Conservation (phyloP, 305 asterid genomes). For the Petunia hybrid region DNA sequence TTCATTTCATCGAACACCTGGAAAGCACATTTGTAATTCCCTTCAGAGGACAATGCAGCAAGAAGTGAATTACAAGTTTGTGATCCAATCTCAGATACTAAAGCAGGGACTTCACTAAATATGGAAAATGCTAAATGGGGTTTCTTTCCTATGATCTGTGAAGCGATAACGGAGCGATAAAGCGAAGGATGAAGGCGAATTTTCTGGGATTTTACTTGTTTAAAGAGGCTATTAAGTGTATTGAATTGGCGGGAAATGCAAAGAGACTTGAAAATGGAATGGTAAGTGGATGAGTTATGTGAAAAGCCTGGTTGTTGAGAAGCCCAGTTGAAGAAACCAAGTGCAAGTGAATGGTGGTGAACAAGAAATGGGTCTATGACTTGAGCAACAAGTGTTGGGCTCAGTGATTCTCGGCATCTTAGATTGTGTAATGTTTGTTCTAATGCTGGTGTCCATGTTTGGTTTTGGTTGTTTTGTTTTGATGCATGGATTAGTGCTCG, state of each 20-base stretch:
- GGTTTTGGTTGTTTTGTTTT: conserved; percentile 42
- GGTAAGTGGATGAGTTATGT: conserved; percentile 70
- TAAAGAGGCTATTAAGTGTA: conserved; percentile 64
- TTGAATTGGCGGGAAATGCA: conserved; percentile 73
- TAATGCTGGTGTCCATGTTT: conserved; percentile 73
- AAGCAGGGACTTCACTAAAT: conserved; percentile 49
- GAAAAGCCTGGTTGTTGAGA: conserved; percentile 89
- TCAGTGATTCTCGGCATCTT: conserved; percentile 70
- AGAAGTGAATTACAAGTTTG: conserved; percentile 76
- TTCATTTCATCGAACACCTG: conserved; percentile 80
- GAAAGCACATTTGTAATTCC: conserved; percentile 52
- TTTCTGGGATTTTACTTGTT: conserved; percentile 59
- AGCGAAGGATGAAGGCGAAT: conserved; percentile 55
- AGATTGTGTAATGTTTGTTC: conserved; percentile 80
- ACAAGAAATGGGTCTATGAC: conserved; percentile 89
- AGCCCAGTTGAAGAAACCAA: conserved; percentile 97
- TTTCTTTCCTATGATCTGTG: conserved; percentile 62
- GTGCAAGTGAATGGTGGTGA: conserved; percentile 74
- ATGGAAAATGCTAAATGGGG: conserved; percentile 62
- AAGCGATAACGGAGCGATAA: conserved; percentile 54
- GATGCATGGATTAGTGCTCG: conserved; percentile 65
- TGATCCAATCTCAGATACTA: conserved; percentile 52
- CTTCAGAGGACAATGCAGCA: conserved; percentile 69
- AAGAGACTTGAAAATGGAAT: conserved; percentile 76
- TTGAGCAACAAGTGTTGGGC: conserved; percentile 67